Evolutionary conservation across 139 green algal genomes (phyloP).

Genomic region (Haematococcus sp.): DNA sequence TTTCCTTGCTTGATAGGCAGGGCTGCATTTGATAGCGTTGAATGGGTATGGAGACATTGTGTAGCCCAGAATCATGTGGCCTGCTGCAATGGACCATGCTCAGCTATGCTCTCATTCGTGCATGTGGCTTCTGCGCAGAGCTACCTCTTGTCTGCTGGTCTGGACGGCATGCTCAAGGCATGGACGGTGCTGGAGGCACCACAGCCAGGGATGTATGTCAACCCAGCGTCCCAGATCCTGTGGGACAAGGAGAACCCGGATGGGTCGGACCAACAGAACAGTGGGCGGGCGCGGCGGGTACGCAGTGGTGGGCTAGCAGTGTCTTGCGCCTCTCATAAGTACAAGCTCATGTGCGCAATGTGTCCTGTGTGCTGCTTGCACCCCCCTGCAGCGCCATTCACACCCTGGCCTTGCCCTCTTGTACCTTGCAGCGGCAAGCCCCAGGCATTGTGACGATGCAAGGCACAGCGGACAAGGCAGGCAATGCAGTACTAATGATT

Average conservation of each 20-base stretch:
- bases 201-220: slow-evolving; percentile 23
- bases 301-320: not conserved
- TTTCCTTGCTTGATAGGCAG: not conserved
- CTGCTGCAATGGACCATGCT: too few relatives aligned
- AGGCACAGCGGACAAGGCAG: slow-evolving; percentile 11
- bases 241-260: slow-evolving; percentile 22
- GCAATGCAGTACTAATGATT: slow-evolving; percentile 20
- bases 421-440: not conserved
- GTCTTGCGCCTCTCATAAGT: not conserved
- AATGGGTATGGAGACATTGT: too few relatives aligned
- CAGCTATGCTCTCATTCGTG: too few relatives aligned
- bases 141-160: slow-evolving; percentile 25
- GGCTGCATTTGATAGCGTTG: not conserved
- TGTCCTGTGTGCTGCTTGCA: not conserved
- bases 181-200: slow-evolving; percentile 29
- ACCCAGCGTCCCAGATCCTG: slow-evolving; percentile 18
- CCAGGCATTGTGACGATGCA: slow-evolving; percentile 21
- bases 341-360: not conserved
- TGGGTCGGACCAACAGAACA: not conserved
- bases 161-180: slow-evolving; percentile 37
- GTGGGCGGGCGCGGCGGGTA: not conserved
- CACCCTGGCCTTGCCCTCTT: not conserved
- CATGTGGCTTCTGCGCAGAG: slow-evolving; percentile 10
- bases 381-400: not conserved
- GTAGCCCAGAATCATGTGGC: too few relatives aligned